These are phyloP conservation scores for Trichophyton equinum DNA, from an alignment of 2,329 filamentous ascomycete genomes.

Conservation along the genomic window DNA sequence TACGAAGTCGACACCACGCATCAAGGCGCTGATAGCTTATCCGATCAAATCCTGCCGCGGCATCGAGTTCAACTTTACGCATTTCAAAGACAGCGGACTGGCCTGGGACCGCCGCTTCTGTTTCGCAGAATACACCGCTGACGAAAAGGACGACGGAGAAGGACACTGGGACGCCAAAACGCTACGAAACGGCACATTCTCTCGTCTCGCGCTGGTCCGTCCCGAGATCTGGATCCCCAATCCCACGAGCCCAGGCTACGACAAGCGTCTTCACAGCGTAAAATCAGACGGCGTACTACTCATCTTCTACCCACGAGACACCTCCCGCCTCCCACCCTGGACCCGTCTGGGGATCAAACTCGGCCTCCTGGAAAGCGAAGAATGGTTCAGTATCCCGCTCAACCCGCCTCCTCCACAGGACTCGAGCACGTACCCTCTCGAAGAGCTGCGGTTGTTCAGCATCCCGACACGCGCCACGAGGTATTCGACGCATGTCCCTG, in stretches of 20 bases:
- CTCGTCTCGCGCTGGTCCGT: slow-evolving; percentile 57
- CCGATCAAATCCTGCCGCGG: slow-evolving; percentile 72
- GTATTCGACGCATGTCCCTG: slow-evolving; percentile 32
- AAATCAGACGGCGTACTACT: slow-evolving; percentile 42
- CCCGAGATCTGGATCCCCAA: slow-evolving; percentile 50
- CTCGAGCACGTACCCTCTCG: slow-evolving; percentile 33
- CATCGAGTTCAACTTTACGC: slow-evolving; percentile 55
- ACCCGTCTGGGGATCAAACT: slow-evolving; percentile 21
- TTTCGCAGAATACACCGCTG: slow-evolving; percentile 50
- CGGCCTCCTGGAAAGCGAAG: slow-evolving; percentile 23
- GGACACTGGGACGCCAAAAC: slow-evolving; percentile 31
- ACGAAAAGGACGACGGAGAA: slow-evolving; percentile 18
- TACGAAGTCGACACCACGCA: slow-evolving; percentile 28
- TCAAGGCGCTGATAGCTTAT: slow-evolving; percentile 66
- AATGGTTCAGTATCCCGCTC: slow-evolving; percentile 43
- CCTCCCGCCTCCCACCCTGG: slow-evolving; percentile 2
- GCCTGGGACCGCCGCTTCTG: slow-evolving; percentile 72
- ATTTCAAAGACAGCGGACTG: slow-evolving; percentile 56
- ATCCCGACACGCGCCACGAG: slow-evolving; percentile 36
- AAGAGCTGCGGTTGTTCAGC: slow-evolving; percentile 44
- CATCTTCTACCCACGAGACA: slow-evolving; percentile 34
- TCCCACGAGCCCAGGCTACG: slow-evolving; percentile 31
- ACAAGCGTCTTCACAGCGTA: slow-evolving; percentile 34
- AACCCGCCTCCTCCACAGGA: slow-evolving; percentile 27
- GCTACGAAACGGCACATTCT: slow-evolving; percentile 33